These are phyloP conservation scores for Pichia nanzhaoensis DNA, from an alignment of 805 yeast genomes.

Conservation along the genomic window DNA sequence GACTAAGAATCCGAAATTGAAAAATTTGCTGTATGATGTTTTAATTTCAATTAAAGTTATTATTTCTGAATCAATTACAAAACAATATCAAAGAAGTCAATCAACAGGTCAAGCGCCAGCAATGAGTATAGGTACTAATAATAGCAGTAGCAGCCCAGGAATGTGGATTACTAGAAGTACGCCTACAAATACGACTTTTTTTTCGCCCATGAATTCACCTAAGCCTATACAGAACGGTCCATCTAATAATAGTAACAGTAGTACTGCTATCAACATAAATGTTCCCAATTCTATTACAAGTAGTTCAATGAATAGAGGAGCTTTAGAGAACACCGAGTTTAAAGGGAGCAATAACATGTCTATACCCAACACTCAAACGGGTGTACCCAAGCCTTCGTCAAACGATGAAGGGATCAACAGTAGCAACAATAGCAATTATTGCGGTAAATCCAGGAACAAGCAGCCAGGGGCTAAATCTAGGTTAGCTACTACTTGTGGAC, in stretches of 20 bases:
- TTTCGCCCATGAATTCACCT: constrained; percentile 21
- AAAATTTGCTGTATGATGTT: constrained; percentile 53
- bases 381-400: not conserved
- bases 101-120: not conserved
- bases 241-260: too few relatives aligned
- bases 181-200: constrained; percentile 17
- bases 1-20: constrained; percentile 40
- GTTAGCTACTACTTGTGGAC: too few relatives aligned
- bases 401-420: not conserved
- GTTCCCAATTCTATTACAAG: not conserved
- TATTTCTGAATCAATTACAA: constrained; percentile 25
- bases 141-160: not conserved
- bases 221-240: not conserved
- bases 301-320: too few relatives aligned
- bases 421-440: not conserved
- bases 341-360: too few relatives aligned
- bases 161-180: constrained; percentile 16
- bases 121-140: not conserved
- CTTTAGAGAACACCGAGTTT: too few relatives aligned
- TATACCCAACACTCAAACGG: too few relatives aligned
- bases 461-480: too few relatives aligned
- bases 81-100: constrained; percentile 12
- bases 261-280: not conserved
- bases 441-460: not conserved
- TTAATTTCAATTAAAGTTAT: constrained; percentile 43